These are phyloP conservation scores for Tricholoma bakamatsutake DNA, from an alignment of 768 basidiomycete species.

Conservation along the genomic window DNA sequence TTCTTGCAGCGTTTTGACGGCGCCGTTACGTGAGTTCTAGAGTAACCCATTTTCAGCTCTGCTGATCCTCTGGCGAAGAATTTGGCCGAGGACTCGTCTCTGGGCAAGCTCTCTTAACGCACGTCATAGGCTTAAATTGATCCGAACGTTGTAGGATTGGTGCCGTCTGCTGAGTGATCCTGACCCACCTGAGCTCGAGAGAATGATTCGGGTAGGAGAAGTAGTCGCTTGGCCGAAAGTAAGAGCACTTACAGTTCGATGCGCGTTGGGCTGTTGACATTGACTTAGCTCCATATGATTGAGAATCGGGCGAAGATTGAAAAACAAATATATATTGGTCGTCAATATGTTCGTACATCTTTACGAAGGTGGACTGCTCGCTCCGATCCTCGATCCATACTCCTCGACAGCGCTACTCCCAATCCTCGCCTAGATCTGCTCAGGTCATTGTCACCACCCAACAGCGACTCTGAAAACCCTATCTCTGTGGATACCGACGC, in stretches of 20 bases:
- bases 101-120: slow-evolving; percentile 37
- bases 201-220: slow-evolving; percentile 87
- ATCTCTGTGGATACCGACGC: slow-evolving; percentile 76
- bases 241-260: slow-evolving; percentile 8
- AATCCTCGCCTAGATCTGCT: slow-evolving; percentile 9
- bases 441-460: slow-evolving; percentile 25
- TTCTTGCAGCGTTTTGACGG: slow-evolving; percentile 94
- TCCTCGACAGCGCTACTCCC: slow-evolving; percentile 13
- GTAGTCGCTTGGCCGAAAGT: slow-evolving; percentile 97
- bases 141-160: slow-evolving; percentile 60
- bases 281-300: slow-evolving; percentile 80
- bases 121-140: slow-evolving; percentile 3
- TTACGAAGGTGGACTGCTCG: slow-evolving; percentile 30
- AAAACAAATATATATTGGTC: slow-evolving; percentile 74
- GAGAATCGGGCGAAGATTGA: slow-evolving; percentile 86
- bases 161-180: slow-evolving; percentile 80
- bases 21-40: slow-evolving; percentile 64
- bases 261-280: neutral
- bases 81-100: slow-evolving; percentile 81
- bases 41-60: slow-evolving; percentile 18
- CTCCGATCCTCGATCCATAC: slow-evolving; percentile 18
- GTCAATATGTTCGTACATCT: slow-evolving; percentile 60
- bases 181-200: slow-evolving; percentile 65
- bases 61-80: slow-evolving; percentile 35
- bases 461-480: slow-evolving; percentile 44